phyloP scores from a whole-genome alignment of 2,329 filamentous ascomycete genomes.

The Aspergillus sp. region DNA sequence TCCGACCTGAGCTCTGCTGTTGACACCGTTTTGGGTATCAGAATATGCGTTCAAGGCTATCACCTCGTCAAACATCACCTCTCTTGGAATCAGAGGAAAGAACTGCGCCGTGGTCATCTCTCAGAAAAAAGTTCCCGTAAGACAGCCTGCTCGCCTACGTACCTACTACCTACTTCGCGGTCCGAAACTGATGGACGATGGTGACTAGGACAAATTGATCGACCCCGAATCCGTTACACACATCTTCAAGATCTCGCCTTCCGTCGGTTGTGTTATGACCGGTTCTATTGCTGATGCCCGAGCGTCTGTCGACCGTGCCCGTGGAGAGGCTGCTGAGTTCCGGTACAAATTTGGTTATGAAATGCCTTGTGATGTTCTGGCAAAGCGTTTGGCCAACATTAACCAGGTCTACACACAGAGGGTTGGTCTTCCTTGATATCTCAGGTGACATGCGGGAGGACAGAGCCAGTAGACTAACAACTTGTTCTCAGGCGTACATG shows the following conservation, averaged over 20 bases:
- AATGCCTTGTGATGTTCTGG: constrained; percentile 96
- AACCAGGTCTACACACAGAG: constrained; percentile 98
- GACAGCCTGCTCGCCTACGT: constrained; percentile 30
- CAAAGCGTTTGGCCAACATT: constrained; percentile 97
- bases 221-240: constrained; percentile 94
- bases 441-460: background rate
- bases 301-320: constrained; percentile 84
- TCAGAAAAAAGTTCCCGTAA: constrained; percentile 98
- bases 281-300: constrained; percentile 96
- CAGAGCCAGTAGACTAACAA: constrained; percentile 1
- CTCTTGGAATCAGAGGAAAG: constrained; percentile 91
- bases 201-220: constrained; percentile 86
- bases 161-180: background rate
- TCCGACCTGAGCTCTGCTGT: background rate
- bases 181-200: constrained; percentile 10
- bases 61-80: constrained; percentile 98
- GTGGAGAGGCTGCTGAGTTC: constrained; percentile 95
- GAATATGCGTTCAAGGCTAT: constrained; percentile 99
- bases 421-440: constrained; percentile 47
- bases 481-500: constrained; percentile 72
- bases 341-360: constrained; percentile 98
- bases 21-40: constrained; percentile 35
- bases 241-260: constrained; percentile 93
- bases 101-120: constrained; percentile 94
- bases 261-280: constrained; percentile 96